A percentile compares a stretch with the other conserved stretches of the same genome.
phyloP scores from a whole-genome alignment of 768 basidiomycete species.

The Filobasidium wieringae region DNA sequence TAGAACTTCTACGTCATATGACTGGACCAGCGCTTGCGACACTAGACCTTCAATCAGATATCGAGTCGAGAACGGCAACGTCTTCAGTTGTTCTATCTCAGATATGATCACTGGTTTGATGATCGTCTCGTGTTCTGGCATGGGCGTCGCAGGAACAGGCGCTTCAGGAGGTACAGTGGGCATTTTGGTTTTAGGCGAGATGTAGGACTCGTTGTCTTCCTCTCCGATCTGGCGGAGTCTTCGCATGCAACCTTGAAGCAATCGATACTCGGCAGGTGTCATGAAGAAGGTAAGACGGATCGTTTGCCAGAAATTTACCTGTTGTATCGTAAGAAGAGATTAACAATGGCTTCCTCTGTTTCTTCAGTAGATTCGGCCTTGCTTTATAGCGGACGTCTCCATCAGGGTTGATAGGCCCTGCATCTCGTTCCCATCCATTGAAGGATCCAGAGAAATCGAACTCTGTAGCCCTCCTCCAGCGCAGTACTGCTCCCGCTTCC shows the following conservation, averaged over 20 bases:
- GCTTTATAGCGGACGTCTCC: constrained; percentile 4
- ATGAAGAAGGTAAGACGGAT: not conserved
- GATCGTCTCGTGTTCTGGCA: not conserved
- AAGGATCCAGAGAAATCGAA: not conserved
- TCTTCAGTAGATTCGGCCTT: not conserved
- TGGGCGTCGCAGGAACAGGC: not conserved
- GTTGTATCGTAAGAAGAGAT: not conserved
- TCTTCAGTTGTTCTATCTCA: not conserved
- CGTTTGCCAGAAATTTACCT: not conserved
- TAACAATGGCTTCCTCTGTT: not conserved
- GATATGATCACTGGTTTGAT: not conserved
- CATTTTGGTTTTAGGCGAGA: not conserved
- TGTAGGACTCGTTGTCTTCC: not conserved
- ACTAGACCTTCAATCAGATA: constrained; percentile 4
- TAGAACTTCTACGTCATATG: not conserved
- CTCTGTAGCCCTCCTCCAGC: constrained; percentile 5
- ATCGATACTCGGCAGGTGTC: not conserved
- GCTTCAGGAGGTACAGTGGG: not conserved
- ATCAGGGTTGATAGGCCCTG: not conserved
- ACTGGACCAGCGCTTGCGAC: not conserved
- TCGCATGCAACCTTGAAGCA: not conserved
- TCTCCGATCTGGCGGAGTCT: not conserved
- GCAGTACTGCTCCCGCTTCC: not conserved
- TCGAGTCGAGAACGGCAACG: not conserved
- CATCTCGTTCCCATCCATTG: not conserved